Percentiles rank a stretch among this genome's conserved stretches.
These are phyloP conservation scores for Chaetomiaceae sp. DNA, from an alignment of 2,329 filamentous ascomycete species.

Conservation along the genomic window DNA sequence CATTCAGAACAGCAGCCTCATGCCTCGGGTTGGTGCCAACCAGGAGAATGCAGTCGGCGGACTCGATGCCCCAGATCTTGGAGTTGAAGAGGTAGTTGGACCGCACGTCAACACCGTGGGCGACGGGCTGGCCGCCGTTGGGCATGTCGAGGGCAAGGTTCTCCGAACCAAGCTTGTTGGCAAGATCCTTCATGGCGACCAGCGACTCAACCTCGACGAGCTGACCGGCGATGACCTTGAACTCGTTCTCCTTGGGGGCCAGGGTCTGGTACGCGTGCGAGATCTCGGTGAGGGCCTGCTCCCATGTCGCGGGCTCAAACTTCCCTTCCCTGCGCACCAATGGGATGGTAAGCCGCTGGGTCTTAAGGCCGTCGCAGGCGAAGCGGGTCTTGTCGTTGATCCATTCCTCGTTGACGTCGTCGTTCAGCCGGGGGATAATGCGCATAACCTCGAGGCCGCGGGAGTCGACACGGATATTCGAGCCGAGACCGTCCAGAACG, in stretches of 20 bases:
- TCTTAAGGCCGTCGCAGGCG: conserved; percentile 93
- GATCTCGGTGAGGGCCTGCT: conserved; percentile 88
- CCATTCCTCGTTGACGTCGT: conserved; percentile 99
- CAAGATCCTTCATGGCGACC: conserved; percentile 94
- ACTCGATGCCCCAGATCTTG: conserved; percentile 86
- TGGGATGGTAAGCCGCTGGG: conserved; percentile 89
- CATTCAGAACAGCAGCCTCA: conserved; percentile 92
- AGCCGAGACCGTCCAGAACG: conserved; percentile 86
- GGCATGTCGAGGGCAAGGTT: conserved; percentile 92
- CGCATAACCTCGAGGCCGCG: conserved; percentile 96
- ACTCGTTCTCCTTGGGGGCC: conserved; percentile 83
- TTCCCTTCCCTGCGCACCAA: conserved; percentile 83
- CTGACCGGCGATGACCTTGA: conserved; percentile 91
- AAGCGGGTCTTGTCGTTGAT: conserved; percentile 98
- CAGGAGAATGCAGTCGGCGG: conserved; percentile 86
- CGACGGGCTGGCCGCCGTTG: conserved; percentile 73
- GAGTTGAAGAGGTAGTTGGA: conserved; percentile 98
- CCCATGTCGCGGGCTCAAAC: conserved; percentile 91
- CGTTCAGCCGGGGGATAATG: conserved; percentile 85
- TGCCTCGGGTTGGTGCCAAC: conserved; percentile 93
- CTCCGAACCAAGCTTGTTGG: conserved; percentile 93
- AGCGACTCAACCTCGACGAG: conserved; percentile 89
- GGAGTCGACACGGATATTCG: conserved; percentile 90
- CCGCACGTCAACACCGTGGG: conserved; percentile 89
- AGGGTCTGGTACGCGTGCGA: conserved; percentile 73